Conservation (phyloP, 371 early-diverging fungal species). For the Mortierella sp. region DNA sequence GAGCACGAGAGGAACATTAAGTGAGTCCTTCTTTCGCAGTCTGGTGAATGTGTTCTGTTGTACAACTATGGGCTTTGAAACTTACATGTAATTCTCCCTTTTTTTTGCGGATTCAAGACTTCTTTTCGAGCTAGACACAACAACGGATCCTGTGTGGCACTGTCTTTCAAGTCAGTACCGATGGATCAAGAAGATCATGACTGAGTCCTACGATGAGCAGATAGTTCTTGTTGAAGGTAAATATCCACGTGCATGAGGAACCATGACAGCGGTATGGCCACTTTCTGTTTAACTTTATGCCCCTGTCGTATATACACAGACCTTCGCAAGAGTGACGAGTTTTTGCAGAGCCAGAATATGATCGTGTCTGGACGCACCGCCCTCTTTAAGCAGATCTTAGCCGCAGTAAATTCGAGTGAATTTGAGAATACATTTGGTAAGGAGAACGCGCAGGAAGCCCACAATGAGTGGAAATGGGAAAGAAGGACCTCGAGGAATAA, state of each 20-base stretch:
- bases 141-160: conserved; percentile 90
- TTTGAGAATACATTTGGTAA: conserved; percentile 59
- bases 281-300: background rate
- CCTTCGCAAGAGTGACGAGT: conserved; percentile 41
- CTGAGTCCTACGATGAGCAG: conserved; percentile 70
- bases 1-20: conserved; percentile 91
- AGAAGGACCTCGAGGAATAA: too few relatives aligned
- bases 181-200: conserved; percentile 86
- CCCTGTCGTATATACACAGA: conserved; percentile 12
- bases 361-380: conserved; percentile 50
- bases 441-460: background rate
- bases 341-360: conserved; percentile 37
- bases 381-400: conserved; percentile 51
- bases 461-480: too few relatives aligned
- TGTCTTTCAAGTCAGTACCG: conserved; percentile 90
- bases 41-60: background rate
- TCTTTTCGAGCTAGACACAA: conserved; percentile 84
- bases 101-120: conserved; percentile 62
- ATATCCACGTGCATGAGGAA: background rate
- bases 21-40: conserved; percentile 56
- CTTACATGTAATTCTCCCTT: background rate
- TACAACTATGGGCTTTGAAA: too few relatives aligned
- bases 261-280: too few relatives aligned
- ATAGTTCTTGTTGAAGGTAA: conserved; percentile 58
- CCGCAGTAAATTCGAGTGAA: conserved; percentile 57